These are phyloP conservation scores for Melampsora larici-populina DNA, from an alignment of 1,284 basidiomycete species.

Conservation along the genomic window DNA sequence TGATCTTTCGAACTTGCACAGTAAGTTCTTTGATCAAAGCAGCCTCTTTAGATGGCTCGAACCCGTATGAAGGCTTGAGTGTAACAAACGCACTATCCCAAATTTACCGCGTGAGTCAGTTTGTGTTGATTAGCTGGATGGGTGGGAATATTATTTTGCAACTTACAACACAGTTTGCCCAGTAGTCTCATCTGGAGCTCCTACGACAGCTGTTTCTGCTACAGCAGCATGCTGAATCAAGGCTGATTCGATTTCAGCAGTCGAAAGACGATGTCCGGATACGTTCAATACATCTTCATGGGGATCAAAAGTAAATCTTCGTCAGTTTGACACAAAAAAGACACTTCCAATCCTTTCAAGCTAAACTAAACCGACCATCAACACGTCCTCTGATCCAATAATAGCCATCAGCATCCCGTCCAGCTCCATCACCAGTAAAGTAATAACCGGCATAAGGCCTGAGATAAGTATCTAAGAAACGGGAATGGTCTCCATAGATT, in stretches of 20 bases:
- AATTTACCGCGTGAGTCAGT: slow-evolving; percentile 51
- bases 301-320: slow-evolving; percentile 2
- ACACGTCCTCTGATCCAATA: slow-evolving; percentile 87
- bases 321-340: not conserved
- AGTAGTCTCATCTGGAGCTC: slow-evolving; percentile 82
- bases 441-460: slow-evolving; percentile 76
- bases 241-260: slow-evolving; percentile 95
- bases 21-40: slow-evolving; percentile 80
- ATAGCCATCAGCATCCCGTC: slow-evolving; percentile 90
- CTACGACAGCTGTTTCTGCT: slow-evolving; percentile 92
- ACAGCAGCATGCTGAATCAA: slow-evolving; percentile 90
- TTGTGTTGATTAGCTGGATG: slow-evolving; percentile 44
- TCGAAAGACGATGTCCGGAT: slow-evolving; percentile 92
- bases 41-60: slow-evolving; percentile 64
- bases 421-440: slow-evolving; percentile 96
- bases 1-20: slow-evolving; percentile 90
- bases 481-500: slow-evolving; percentile 84
- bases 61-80: slow-evolving; percentile 71
- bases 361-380: slow-evolving; percentile 63
- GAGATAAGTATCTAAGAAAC: slow-evolving; percentile 94
- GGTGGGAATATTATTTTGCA: slow-evolving; percentile 49
- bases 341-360: not conserved
- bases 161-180: slow-evolving; percentile 42
- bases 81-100: slow-evolving; percentile 56
- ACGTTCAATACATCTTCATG: slow-evolving; percentile 70